Evolutionary conservation across 345 rosid genomes (phyloP), one percentile per base, ranked within the genome.

Genomic region (Lenwebbia sp.): DNA sequence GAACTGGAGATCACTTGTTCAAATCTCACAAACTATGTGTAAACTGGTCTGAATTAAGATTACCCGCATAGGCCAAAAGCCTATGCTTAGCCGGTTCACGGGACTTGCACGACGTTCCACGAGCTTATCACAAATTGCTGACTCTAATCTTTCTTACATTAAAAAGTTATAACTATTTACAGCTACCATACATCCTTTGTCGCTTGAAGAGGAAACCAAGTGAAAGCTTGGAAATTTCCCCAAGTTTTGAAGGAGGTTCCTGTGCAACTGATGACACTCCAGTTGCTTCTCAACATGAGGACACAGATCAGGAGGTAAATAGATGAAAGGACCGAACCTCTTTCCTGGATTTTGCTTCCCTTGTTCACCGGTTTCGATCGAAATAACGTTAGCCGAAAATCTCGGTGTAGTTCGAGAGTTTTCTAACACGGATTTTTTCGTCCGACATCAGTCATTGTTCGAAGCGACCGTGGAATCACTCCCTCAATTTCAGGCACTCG

Each of bases 31-130:
- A 37, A 22, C 17, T 37, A 25, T 12, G 2, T 30, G 21, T 65
- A 15, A 7, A 65, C 0, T 37, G 7, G 26, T 70, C 1, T 19
- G 12, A 5, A 70, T 37, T 70, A 19, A 1, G 78, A 19, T 0
- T 13, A 10, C 23, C 3, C 0, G 21, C 23, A 17, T 4, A 4
- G 44, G 41, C 0, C 41, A 8, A 65, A 19, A 33, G 0, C 10
- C 10, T 70, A 33, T 6, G 4, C 19, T 33, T 33, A 65, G 9
- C 25, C 26, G 5, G 47, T 70, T 19, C 78, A 37, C 2, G 47
- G 26, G 47, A 17, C 25, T 33, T 70, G 47, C 47, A 9, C 25
- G 12, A 19, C 0, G 11, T 70, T 10, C 47, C 26, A 4, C 21
- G 26, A 37, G 26, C 47, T 33, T 37, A 30, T 40, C 7, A 44